Base-by-base conservation (phyloP, 2,329 filamentous ascomycete genomes). In the Verticillium isaacii region DNA sequence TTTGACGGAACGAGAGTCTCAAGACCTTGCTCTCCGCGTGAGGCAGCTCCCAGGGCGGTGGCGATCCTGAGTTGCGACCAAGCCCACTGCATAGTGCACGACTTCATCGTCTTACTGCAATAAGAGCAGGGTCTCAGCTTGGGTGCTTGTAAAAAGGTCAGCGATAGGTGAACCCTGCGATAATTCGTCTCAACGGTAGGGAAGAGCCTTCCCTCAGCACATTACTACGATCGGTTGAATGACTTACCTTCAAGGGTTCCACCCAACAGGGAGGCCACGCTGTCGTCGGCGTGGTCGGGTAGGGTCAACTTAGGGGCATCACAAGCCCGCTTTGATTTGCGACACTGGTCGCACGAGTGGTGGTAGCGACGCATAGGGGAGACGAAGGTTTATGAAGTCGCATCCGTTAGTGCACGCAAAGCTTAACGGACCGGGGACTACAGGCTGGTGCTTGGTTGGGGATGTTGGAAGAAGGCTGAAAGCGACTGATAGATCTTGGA, bases 31-130 rank as follows among this genome's bases (percentile, higher is more conserved):
- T 57, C 56, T 39, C 56, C 56, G n/a, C 32, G 56, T 3, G 56
- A 57, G 12, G 56, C 56, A 4, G 34, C 56, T 8, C 39, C 34
- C 25, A 57, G 32, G 25, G 56, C 34, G n/a, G 34, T 9, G 56
- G 32, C 34, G 23, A 57, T 12, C n/a, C 32, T 57, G 9, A 57
- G 58, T 45, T 67, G 63, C n/a, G 64, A 61, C 52, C 60, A 62
- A 12, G 61, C 67, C 72, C 71, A 72, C 9, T 72, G 66, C 45
- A 71, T 61, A 1, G 71, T 69, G 15, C 71, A 73, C 11, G 62
- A 64, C 55, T 73, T 73, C 7, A 68, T 66, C 17, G 71, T 73
- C 60, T 67, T 71, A 5, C 63, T 60, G 34, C 71, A 73, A 15
- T 73, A 73, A 0, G 71, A 69, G 57, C 71, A 73, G 14, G 66